A percentile compares a stretch with the other conserved stretches of the same genome.
These are phyloP conservation scores for Ophiostoma perfectum DNA, from an alignment of 2,329 filamentous ascomycete genomes.

Conservation along the genomic window DNA sequence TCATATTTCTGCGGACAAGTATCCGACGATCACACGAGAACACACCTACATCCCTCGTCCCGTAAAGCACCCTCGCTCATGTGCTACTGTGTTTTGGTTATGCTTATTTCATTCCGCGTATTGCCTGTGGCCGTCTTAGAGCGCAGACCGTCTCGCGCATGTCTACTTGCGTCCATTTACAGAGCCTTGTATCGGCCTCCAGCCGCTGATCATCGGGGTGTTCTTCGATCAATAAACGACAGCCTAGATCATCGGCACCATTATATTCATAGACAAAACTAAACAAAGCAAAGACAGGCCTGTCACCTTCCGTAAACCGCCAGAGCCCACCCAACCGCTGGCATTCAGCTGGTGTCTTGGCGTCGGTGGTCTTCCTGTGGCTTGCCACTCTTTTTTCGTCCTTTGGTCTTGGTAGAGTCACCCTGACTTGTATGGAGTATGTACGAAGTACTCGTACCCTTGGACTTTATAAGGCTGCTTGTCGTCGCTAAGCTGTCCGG, in stretches of 20 bases:
- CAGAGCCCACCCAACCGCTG: not conserved
- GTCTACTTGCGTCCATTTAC: not conserved
- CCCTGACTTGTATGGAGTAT: not conserved
- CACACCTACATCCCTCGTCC: not conserved
- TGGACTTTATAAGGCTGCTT: not conserved
- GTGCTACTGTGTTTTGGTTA: not conserved
- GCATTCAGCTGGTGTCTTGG: not conserved
- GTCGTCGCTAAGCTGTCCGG: not conserved
- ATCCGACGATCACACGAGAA: not conserved
- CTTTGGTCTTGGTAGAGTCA: constrained; percentile 1
- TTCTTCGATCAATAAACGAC: not conserved
- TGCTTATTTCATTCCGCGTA: constrained; percentile 9
- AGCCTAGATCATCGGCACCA: not conserved
- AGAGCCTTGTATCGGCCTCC: not conserved
- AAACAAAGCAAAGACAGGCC: not conserved
- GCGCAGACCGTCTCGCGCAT: not conserved
- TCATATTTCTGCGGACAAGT: not conserved
- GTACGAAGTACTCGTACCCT: not conserved
- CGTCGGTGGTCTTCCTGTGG: not conserved
- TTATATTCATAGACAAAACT: not conserved
- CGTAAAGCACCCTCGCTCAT: not conserved
- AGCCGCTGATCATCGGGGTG: not conserved
- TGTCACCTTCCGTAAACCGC: not conserved
- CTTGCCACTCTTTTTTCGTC: constrained; percentile 1
- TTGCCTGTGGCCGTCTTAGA: not conserved